Conservation (phyloP, 768 basidiomycete genomes). For the Amanita pseudoporphyria region DNA sequence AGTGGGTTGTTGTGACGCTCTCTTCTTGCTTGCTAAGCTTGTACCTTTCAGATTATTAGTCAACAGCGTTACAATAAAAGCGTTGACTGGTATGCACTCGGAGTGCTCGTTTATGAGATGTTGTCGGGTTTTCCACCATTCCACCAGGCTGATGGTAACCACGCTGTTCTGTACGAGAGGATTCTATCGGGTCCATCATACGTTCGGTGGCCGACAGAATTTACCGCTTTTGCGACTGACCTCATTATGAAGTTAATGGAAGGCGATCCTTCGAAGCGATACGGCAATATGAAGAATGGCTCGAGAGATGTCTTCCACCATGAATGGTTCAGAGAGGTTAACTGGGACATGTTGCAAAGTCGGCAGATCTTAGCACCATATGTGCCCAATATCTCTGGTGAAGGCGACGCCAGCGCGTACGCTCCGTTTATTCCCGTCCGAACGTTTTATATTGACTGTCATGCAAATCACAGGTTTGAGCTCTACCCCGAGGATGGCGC, state of each 20-base stretch:
- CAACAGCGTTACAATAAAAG: constrained; percentile 89
- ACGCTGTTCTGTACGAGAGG: constrained; percentile 84
- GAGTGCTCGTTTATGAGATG: constrained; percentile 97
- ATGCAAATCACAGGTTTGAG: constrained; percentile 46
- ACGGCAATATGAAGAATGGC: constrained; percentile 84
- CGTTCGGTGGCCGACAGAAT: constrained; percentile 71
- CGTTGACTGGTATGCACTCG: constrained; percentile 98
- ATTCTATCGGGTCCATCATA: constrained; percentile 67
- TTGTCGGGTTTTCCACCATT: constrained; percentile 92
- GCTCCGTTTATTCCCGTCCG: constrained; percentile 20
- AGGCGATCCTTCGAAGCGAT: constrained; percentile 75
- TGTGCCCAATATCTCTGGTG: constrained; percentile 82
- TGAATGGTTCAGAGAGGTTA: constrained; percentile 90
- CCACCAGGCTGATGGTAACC: constrained; percentile 80
- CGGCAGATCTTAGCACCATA: constrained; percentile 95
- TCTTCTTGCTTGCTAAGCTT: constrained; percentile 7
- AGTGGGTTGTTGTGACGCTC: constrained; percentile 26
- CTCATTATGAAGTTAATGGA: constrained; percentile 90
- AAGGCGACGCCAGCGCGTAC: constrained; percentile 93
- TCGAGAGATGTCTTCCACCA: constrained; percentile 89
- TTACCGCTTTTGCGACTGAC: constrained; percentile 72
- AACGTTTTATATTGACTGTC: constrained; percentile 9
- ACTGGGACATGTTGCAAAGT: constrained; percentile 72
- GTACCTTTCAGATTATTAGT: constrained; percentile 48
- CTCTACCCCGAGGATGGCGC: constrained; percentile 70